Evolutionary conservation across 2,329 filamentous ascomycete species (phyloP).

Genomic region (Phoma sp.): DNA sequence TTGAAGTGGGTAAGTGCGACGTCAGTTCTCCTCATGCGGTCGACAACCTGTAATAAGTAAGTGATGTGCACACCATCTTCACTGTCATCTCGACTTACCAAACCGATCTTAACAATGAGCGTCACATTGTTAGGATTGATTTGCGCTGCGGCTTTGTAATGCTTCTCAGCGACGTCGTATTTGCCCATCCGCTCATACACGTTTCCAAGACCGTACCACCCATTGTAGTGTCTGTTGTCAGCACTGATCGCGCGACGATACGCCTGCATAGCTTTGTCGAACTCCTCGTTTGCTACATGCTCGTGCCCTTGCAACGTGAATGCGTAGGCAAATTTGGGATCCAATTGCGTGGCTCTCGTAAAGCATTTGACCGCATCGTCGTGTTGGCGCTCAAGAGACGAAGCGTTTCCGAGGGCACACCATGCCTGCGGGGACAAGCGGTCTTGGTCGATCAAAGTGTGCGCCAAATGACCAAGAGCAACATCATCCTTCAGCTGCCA

Average conservation of each 20-base stretch:
- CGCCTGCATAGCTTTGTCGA: constrained; percentile 87
- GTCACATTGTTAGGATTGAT: constrained; percentile 97
- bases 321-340: constrained; percentile 90
- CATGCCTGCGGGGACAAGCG: constrained; percentile 93
- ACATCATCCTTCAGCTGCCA: constrained; percentile 96
- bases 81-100: constrained; percentile 58
- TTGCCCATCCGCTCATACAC: constrained; percentile 92
- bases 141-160: constrained; percentile 83
- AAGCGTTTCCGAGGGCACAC: constrained; percentile 94
- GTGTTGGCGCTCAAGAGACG: constrained; percentile 88
- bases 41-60: constrained; percentile 58
- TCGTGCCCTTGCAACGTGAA: constrained; percentile 97
- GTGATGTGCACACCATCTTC: neutral
- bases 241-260: constrained; percentile 87
- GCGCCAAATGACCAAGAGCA: constrained; percentile 88
- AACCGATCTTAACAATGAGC: constrained; percentile 88
- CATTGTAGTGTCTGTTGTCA: constrained; percentile 92
- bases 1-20: constrained; percentile 81
- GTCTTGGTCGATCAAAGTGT: constrained; percentile 84
- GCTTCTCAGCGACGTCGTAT: constrained; percentile 86
- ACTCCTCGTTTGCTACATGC: constrained; percentile 94
- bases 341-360: constrained; percentile 88
- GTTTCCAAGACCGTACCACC: constrained; percentile 86
- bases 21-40: constrained; percentile 83
- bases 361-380: constrained; percentile 95